Conservation (phyloP, 192 early-diverging fungal species). For the Gigaspora rosea region DNA sequence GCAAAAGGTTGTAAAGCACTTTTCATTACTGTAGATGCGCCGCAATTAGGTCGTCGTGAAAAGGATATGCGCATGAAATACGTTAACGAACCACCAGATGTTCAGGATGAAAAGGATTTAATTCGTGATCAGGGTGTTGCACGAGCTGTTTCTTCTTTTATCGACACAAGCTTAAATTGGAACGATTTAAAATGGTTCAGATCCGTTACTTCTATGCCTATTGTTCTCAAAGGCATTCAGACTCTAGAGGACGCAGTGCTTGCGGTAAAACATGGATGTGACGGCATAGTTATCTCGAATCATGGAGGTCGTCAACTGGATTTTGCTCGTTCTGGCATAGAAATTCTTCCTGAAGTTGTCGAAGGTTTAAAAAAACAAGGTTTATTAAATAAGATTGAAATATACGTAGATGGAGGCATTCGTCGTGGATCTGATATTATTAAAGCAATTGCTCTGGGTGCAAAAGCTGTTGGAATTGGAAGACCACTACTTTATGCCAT, state of each 20-base stretch:
- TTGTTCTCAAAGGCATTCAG: conserved; percentile 92
- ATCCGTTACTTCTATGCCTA: conserved; percentile 80
- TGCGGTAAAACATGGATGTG: conserved; percentile 76
- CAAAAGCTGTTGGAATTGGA: conserved; percentile 87
- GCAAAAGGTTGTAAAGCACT: conserved; percentile 72
- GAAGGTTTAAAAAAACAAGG: conserved; percentile 61
- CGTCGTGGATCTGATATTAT: conserved; percentile 90
- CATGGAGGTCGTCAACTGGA: conserved; percentile 98
- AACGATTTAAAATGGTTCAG: conserved; percentile 85
- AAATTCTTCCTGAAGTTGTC: conserved; percentile 87
- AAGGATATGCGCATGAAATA: conserved; percentile 84
- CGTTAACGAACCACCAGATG: conserved; percentile 39
- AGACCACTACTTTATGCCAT: conserved; percentile 60
- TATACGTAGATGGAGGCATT: conserved; percentile 94
- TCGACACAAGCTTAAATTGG: conserved; percentile 88
- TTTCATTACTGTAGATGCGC: conserved; percentile 85
- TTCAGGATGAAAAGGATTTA: conserved; percentile 39
- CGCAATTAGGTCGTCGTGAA: conserved; percentile 69
- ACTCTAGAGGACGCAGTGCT: conserved; percentile 87
- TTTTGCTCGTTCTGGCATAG: conserved; percentile 63
- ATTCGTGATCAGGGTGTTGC: conserved; percentile 64
- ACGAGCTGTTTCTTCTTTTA: conserved; percentile 71
- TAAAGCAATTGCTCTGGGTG: conserved; percentile 95
- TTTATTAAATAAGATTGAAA: conserved; percentile 67
- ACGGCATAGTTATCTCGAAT: conserved; percentile 90